Evolutionary conservation across 2,329 filamentous ascomycete species (phyloP), one percentile per base, ranked within the genome.

Genomic region (Calonectria leucothoes): DNA sequence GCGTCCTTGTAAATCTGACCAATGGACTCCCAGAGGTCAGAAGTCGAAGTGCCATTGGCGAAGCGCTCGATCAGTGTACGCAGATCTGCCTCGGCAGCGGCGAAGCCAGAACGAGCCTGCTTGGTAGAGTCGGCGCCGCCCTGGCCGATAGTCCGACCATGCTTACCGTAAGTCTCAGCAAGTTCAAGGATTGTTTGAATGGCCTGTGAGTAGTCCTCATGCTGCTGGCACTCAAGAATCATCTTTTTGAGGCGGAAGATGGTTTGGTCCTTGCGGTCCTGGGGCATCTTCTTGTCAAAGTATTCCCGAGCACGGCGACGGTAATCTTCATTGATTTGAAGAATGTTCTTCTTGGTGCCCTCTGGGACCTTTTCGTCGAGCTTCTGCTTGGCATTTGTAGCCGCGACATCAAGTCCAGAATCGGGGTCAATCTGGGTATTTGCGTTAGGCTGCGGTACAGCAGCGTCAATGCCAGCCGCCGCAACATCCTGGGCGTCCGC

Each of bases 241-340:
- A 98, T 98, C 91, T 98, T 98, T 92, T 92, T 99, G 78, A 99
- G 86, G 45, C 97, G 94, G 91, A 93, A 98, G 80, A 98, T 93
- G 70, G 93, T 93, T 88, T 98, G 95, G 10, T 98, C 95, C 74
- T 96, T 95, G 73, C 97, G 95, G 84, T 98, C 96, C 85, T 96
- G 88, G 1, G 97, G 96, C 85, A 99, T 90, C 89, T 98, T 99
- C 81, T 93, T 91, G 79, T 91, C 89, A 69, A 98, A 87, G 83
- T 98, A 98, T 78, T 94, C 91, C 82, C 90, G 92, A 31, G 93
- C 88, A 71, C 89, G 83, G 48, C 82, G 84, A 33, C 85, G 85
- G 45, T 87, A 86, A 69, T 88, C 86, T 33, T 85, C 86, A 10
- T 87, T 84, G 71, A 82, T 81, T 78, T 85, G 79, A 67, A 87